These are phyloP conservation scores for Ogataea nitratoaversa DNA, from an alignment of 805 yeast species.

Conservation along the genomic window DNA sequence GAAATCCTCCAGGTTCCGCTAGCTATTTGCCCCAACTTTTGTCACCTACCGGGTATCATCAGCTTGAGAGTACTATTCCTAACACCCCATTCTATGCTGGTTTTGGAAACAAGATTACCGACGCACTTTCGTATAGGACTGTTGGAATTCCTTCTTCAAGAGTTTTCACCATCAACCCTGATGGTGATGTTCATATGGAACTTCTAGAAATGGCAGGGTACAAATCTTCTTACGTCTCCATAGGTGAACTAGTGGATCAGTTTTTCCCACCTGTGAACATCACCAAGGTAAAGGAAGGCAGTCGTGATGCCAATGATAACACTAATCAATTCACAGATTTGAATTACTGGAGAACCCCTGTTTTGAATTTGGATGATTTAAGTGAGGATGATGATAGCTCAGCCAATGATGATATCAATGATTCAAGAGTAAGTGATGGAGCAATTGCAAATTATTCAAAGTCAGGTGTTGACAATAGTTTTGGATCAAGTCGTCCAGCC, in stretches of 20 bases:
- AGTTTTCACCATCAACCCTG: slow-evolving; percentile 92
- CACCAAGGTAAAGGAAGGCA: slow-evolving; percentile 11
- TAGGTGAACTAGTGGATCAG: slow-evolving; percentile 93
- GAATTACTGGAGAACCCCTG: slow-evolving; percentile 87
- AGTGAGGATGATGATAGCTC: slow-evolving; percentile 46
- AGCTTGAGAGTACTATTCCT: slow-evolving; percentile 34
- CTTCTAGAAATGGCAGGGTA: slow-evolving; percentile 90
- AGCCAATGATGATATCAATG: slow-evolving; percentile 22
- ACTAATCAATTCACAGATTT: slow-evolving; percentile 77
- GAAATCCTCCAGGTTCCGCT: not conserved
- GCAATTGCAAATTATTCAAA: not conserved
- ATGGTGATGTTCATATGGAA: slow-evolving; percentile 97
- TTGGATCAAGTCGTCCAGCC: not conserved
- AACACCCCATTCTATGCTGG: slow-evolving; percentile 94
- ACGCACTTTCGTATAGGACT: slow-evolving; percentile 88
- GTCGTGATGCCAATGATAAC: slow-evolving; percentile 24
- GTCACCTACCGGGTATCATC: not conserved
- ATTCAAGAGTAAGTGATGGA: slow-evolving; percentile 5
- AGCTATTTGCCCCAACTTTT: not conserved
- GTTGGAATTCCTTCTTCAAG: slow-evolving; percentile 93
- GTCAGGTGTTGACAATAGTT: not conserved
- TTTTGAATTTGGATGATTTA: slow-evolving; percentile 56
- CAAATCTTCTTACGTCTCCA: slow-evolving; percentile 79
- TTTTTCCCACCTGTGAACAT: slow-evolving; percentile 82
- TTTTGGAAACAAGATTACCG: slow-evolving; percentile 94